Conservation (phyloP, 148 eudicot species). For the Pharnaceum exiguum region DNA sequence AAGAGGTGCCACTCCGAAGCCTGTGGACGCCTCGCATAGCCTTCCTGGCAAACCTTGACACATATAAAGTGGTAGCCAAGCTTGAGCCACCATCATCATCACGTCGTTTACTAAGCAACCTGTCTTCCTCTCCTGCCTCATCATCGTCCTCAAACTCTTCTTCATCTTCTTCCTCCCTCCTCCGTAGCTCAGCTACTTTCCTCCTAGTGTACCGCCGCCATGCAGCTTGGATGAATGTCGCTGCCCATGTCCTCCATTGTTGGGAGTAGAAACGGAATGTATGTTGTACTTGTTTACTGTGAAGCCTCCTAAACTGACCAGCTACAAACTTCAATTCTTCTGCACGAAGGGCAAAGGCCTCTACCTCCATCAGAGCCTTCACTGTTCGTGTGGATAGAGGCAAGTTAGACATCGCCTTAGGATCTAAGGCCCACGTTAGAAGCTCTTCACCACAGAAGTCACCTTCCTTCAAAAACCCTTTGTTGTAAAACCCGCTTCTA, state of each 20-base stretch:
- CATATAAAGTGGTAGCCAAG: constrained; percentile 63
- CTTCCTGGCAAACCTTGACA: constrained; percentile 69
- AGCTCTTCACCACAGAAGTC: constrained; percentile 98
- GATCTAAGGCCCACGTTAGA: constrained; percentile 94
- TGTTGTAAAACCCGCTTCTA: constrained; percentile 89
- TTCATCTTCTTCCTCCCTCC: constrained; percentile 59
- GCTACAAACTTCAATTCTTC: constrained; percentile 97
- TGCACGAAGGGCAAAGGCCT: constrained; percentile 82
- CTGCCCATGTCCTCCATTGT: constrained; percentile 98
- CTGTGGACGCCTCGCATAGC: constrained; percentile 84
- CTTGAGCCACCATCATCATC: constrained; percentile 46
- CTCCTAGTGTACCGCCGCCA: constrained; percentile 78
- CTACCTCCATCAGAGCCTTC: constrained; percentile 81
- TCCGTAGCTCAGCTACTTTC: constrained; percentile 50
- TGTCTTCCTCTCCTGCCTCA: constrained; percentile 7
- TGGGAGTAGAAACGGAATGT: constrained; percentile 87
- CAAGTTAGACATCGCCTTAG: constrained; percentile 70
- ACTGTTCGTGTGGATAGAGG: constrained; percentile 94
- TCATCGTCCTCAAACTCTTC: constrained; percentile 15
- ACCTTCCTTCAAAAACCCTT: constrained; percentile 72
- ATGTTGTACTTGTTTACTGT: constrained; percentile 95
- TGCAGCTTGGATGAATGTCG: constrained; percentile 90
- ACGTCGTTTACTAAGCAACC: constrained; percentile 16
- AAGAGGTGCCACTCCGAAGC: constrained; percentile 44
- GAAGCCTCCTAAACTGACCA: constrained; percentile 87